Evolutionary conservation across 2,329 filamentous ascomycete species (phyloP).

Genomic region (Pestalotiopsis fici): DNA sequence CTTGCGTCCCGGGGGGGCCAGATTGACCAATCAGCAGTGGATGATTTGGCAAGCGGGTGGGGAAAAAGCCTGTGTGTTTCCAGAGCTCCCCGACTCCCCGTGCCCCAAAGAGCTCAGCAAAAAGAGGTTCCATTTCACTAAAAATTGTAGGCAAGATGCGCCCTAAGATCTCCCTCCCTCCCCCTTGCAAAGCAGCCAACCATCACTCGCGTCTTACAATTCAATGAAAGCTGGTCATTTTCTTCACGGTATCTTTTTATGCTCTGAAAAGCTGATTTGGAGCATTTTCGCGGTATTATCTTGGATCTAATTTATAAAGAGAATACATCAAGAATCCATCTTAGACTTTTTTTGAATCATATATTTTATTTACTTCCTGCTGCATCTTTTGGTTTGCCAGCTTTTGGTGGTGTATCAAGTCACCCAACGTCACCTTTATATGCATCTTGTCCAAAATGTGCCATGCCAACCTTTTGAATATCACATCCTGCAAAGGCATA

Average conservation of each 20-base stretch:
- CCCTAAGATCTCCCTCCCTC: background rate
- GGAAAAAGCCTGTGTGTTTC: background rate
- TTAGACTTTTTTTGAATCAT: background rate
- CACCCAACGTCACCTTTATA: no score
- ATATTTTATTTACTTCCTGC: no score
- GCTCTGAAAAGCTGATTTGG: background rate
- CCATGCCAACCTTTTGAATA: no score
- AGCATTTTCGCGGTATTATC: background rate
- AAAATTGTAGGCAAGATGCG: background rate
- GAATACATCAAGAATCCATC: background rate
- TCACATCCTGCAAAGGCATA: no score
- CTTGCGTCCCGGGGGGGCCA: background rate
- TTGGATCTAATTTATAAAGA: background rate
- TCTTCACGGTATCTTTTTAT: background rate
- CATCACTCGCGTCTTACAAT: background rate
- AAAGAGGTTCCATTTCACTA: background rate
- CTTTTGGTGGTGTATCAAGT: no score
- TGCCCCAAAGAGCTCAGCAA: background rate
- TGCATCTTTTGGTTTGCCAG: no score
- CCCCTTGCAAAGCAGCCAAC: background rate
- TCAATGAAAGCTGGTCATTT: background rate
- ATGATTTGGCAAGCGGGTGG: slow-evolving; percentile 4
- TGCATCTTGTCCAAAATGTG: no score
- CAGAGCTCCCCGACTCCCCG: background rate
- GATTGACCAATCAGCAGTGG: slow-evolving; percentile 7